phyloP scores from a whole-genome alignment of 805 yeast genomes.

The Myxozyma udenii region DNA sequence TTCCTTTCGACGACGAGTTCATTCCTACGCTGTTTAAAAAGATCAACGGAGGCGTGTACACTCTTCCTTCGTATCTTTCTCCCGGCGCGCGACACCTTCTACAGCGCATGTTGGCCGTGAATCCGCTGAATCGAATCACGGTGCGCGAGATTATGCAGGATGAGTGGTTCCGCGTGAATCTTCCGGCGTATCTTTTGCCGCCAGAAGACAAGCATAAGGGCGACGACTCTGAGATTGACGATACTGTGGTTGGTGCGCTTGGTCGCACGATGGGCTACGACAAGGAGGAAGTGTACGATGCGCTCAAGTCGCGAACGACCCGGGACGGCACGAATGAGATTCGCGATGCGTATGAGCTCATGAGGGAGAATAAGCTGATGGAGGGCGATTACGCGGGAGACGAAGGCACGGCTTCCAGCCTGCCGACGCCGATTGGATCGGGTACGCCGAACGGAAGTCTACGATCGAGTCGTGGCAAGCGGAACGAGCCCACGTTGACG shows the following conservation, averaged over 20 bases:
- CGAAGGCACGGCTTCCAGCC: conserved; percentile 56
- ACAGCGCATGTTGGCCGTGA: conserved; percentile 88
- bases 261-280: conserved; percentile 86
- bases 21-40: conserved; percentile 92
- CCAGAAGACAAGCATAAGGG: conserved; percentile 43
- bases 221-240: conserved; percentile 52
- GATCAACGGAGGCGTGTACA: conserved; percentile 84
- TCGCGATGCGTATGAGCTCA: conserved; percentile 77
- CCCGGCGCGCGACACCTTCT: conserved; percentile 79
- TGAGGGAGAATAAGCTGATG: conserved; percentile 72
- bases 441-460: conserved; percentile 14
- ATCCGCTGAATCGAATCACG: conserved; percentile 89
- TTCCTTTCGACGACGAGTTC: conserved; percentile 95
- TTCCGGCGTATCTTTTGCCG: conserved; percentile 76
- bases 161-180: conserved; percentile 82
- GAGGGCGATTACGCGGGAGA: conserved; percentile 50
- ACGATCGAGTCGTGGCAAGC: conserved; percentile 27
- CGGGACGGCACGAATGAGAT: conserved; percentile 54
- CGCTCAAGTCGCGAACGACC: conserved; percentile 48
- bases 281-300: conserved; percentile 73
- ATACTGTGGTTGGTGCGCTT: conserved; percentile 69
- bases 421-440: too few species aligned
- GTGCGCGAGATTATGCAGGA: conserved; percentile 90
- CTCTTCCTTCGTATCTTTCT: conserved; percentile 81
- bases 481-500: conserved; percentile 41